These are phyloP conservation scores for Daldinia eschscholtzii DNA, from an alignment of 2,329 filamentous ascomycete genomes.

Conservation along the genomic window DNA sequence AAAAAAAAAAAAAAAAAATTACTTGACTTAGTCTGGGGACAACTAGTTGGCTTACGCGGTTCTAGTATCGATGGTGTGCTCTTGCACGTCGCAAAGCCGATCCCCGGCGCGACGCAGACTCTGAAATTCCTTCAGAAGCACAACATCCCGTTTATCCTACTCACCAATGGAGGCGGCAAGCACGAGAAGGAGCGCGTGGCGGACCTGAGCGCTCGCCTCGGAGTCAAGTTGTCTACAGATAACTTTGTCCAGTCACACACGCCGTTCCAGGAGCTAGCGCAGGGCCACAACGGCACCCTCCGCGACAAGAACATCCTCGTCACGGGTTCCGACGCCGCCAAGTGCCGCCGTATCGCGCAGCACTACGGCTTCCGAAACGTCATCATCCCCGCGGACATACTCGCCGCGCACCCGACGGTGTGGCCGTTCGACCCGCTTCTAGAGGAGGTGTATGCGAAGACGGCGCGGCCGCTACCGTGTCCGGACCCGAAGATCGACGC, in stretches of 20 bases:
- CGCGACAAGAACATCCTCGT: conserved; percentile 78
- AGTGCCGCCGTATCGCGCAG: conserved; percentile 80
- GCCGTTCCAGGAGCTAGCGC: conserved; percentile 79
- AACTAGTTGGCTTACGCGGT: conserved; percentile 25
- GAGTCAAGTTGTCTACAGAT: conserved; percentile 71
- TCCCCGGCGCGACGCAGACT: conserved; percentile 81
- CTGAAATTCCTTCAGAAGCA: conserved; percentile 79
- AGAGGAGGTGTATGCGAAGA: conserved; percentile 69
- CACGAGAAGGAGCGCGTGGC: conserved; percentile 79
- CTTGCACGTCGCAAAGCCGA: conserved; percentile 81
- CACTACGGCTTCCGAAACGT: conserved; percentile 84
- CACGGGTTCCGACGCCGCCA: conserved; percentile 75
- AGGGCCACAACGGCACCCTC: conserved; percentile 57
- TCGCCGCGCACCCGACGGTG: conserved; percentile 77
- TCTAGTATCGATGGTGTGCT: conserved; percentile 91
- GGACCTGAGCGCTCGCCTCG: conserved; percentile 76
- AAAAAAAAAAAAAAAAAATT: neutral
- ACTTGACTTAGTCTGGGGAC: neutral
- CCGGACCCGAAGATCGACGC: conserved; percentile 81
- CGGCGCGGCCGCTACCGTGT: conserved; percentile 68
- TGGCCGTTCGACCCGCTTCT: conserved; percentile 86
- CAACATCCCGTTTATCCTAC: conserved; percentile 88
- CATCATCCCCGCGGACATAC: conserved; percentile 86
- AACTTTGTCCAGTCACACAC: conserved; percentile 93
- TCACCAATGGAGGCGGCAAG: conserved; percentile 95